phyloP scores from a whole-genome alignment of 495 filamentous ascomycete species.

The Penicillium robsamsonii region DNA sequence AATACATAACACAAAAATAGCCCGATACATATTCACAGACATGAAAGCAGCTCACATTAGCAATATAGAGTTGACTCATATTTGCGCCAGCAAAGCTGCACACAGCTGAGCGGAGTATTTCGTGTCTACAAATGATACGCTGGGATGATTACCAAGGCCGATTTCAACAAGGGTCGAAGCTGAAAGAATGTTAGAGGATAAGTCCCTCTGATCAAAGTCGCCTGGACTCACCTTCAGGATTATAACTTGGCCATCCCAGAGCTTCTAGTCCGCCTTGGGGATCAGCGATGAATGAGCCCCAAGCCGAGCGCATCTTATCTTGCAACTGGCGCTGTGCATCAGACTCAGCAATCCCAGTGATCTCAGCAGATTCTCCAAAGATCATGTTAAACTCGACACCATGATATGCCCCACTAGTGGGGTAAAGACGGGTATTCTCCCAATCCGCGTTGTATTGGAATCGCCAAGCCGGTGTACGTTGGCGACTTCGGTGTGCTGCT shows the following conservation, averaged over 20 bases:
- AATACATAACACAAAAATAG: too few species aligned
- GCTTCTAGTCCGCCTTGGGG: conserved; percentile 40
- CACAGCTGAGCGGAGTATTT: background rate
- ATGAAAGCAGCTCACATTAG: too few species aligned
- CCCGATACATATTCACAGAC: too few species aligned
- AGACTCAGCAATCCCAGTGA: conserved; percentile 35
- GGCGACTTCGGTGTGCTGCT: conserved; percentile 30
- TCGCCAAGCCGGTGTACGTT: conserved; percentile 46
- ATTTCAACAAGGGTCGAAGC: background rate
- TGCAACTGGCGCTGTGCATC: conserved; percentile 29
- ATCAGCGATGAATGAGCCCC: conserved; percentile 52
- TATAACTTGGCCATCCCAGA: conserved; percentile 42
- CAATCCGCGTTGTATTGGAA: conserved; percentile 53
- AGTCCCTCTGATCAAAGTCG: background rate
- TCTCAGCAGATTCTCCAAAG: conserved; percentile 41
- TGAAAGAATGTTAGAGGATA: background rate
- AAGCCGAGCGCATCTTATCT: conserved; percentile 42
- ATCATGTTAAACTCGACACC: conserved; percentile 48
- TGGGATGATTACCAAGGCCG: background rate
- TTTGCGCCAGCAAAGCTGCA: conserved; percentile 1
- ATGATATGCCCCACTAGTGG: conserved; percentile 48
- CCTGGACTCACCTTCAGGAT: conserved; percentile 21
- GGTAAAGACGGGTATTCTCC: conserved; percentile 44
- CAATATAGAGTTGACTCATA: background rate
- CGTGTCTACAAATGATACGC: background rate